Evolutionary conservation across 176 grass and related monocot genomes (phyloP).

Genomic region (Triticum urartu): DNA sequence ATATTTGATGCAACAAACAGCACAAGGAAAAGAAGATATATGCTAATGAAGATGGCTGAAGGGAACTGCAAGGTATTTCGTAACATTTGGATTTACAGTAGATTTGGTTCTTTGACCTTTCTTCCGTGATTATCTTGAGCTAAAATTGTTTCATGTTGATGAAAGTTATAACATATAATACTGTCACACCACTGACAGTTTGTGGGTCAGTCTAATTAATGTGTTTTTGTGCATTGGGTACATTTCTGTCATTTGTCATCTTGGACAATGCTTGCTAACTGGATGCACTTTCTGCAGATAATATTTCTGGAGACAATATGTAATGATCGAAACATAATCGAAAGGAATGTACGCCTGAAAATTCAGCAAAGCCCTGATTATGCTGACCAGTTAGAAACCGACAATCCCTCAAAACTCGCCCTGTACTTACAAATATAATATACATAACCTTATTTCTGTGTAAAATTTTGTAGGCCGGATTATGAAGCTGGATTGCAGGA

Average conservation of each 20-base stretch:
- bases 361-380: slow-evolving; percentile 99
- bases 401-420: slow-evolving; percentile 31
- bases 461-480: slow-evolving; percentile 68
- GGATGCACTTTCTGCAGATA: slow-evolving; percentile 56
- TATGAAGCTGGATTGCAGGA: slow-evolving; percentile 85
- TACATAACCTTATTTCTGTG: slow-evolving; percentile 9
- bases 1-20: slow-evolving; percentile 99
- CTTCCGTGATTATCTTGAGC: slow-evolving; percentile 16
- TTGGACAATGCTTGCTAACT: slow-evolving; percentile 37
- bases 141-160: slow-evolving; percentile 19
- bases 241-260: slow-evolving; percentile 4
- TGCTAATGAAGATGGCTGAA: slow-evolving; percentile 98
- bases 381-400: slow-evolving; percentile 64
- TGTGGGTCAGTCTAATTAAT: slow-evolving; percentile 7
- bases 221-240: slow-evolving; percentile 15
- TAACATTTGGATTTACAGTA: slow-evolving; percentile 16
- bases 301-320: slow-evolving; percentile 99
- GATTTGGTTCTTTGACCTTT: slow-evolving; percentile 1
- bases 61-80: slow-evolving; percentile 91
- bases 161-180: slow-evolving; percentile 20
- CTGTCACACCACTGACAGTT: neutral
- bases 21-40: slow-evolving; percentile 69
- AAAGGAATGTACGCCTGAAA: slow-evolving; percentile 94
- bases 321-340: slow-evolving; percentile 86
- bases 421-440: slow-evolving; percentile 1